A percentile compares a stretch with the other conserved stretches of the same genome.
Conservation (phyloP, 2,329 filamentous ascomycete genomes). For the Cladosporium colombiae region DNA sequence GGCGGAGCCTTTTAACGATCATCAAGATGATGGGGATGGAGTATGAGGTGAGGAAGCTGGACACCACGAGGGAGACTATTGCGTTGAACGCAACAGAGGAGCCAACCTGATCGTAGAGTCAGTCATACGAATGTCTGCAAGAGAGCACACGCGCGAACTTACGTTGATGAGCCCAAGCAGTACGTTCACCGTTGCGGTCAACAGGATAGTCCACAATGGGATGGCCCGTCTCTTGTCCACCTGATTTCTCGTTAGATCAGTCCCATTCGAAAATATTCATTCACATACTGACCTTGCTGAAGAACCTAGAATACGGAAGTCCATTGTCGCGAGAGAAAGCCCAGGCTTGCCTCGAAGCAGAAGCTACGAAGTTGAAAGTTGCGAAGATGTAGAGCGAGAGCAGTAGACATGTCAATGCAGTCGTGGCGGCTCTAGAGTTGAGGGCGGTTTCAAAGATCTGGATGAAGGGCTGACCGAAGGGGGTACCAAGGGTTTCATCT, state of each 20-base stretch:
- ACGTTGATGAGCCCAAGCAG: slow-evolving; percentile 29
- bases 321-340: slow-evolving; percentile 40
- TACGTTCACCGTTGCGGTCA: slow-evolving; percentile 22
- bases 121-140: slow-evolving; percentile 26
- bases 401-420: slow-evolving; percentile 46
- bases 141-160: slow-evolving; percentile 24
- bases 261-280: too few species aligned
- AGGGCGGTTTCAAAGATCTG: slow-evolving; percentile 43
- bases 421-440: slow-evolving; percentile 40
- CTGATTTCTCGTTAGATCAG: neutral
- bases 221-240: slow-evolving; percentile 7
- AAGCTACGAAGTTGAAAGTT: slow-evolving; percentile 29
- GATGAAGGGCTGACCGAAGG: slow-evolving; percentile 45
- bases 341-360: slow-evolving; percentile 37
- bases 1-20: slow-evolving; percentile 18
- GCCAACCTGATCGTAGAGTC: neutral
- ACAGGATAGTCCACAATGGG: slow-evolving; percentile 22
- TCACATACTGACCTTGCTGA: slow-evolving; percentile 20
- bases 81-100: slow-evolving; percentile 2
- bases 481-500: slow-evolving; percentile 38
- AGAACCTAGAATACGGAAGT: slow-evolving; percentile 21
- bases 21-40: slow-evolving; percentile 22
- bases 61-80: slow-evolving; percentile 3
- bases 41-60: neutral
- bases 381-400: slow-evolving; percentile 41